Evolutionary conservation across 75 land plant species (phyloP).

Genomic region (Cunninghamia lanceolata): DNA sequence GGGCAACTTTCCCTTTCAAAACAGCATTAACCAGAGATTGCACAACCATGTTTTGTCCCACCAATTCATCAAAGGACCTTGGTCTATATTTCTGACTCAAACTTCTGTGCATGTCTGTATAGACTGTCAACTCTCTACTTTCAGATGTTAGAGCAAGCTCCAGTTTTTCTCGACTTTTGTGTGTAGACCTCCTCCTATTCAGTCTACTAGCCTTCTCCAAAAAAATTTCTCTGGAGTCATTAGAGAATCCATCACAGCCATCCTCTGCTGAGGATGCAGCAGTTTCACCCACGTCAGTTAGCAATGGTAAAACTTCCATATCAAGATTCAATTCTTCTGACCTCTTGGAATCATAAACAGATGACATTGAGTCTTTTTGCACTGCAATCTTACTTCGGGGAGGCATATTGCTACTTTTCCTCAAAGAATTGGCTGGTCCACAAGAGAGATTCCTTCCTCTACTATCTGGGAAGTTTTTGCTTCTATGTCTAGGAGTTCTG

Average conservation of each 20-base stretch:
- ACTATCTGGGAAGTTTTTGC: slow-evolving; percentile 15
- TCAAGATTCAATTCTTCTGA: slow-evolving; percentile 32
- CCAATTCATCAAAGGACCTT: slow-evolving; percentile 39
- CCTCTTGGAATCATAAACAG: slow-evolving; percentile 24
- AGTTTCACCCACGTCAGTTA: slow-evolving; percentile 19
- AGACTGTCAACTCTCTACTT: slow-evolving; percentile 14
- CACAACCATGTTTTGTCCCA: slow-evolving; percentile 43
- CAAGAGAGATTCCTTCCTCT: slow-evolving; percentile 39
- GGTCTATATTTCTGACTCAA: slow-evolving; percentile 57
- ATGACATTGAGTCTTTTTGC: slow-evolving; percentile 1
- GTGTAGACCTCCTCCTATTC: slow-evolving; percentile 65
- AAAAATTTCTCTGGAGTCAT: slow-evolving; percentile 49
- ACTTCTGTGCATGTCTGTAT: slow-evolving; percentile 24
- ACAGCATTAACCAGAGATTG: slow-evolving; percentile 41
- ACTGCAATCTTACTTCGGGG: slow-evolving; percentile 31
- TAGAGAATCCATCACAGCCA: slow-evolving; percentile 40
- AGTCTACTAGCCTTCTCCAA: slow-evolving; percentile 53
- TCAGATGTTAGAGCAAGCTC: slow-evolving; percentile 15
- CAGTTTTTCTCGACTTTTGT: slow-evolving; percentile 49
- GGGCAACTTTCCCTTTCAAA: slow-evolving; percentile 39
- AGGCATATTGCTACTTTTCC: slow-evolving; percentile 39
- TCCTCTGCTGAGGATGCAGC: slow-evolving; percentile 22
- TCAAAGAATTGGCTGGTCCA: slow-evolving; percentile 43
- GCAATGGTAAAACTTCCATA: slow-evolving; percentile 15
- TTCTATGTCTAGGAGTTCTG: slow-evolving; percentile 29